Percentiles rank a stretch among this genome's conserved stretches.
phyloP scores from a whole-genome alignment of 257 asterid species.

The Solanum tarijense region DNA sequence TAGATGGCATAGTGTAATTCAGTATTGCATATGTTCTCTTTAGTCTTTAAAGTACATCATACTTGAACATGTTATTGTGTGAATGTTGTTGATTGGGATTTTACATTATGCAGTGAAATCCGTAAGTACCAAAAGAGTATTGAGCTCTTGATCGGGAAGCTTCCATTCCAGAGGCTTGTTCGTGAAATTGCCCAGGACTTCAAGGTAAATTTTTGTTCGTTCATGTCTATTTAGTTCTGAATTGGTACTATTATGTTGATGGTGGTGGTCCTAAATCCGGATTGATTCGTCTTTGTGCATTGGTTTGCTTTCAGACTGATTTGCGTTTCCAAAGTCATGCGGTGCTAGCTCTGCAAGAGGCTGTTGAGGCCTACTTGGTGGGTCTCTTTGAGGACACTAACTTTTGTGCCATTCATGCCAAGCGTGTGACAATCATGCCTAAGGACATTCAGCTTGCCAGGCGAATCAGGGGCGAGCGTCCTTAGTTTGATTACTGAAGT shows the following conservation, averaged over 20 bases:
- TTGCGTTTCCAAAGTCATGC: slow-evolving; percentile 72
- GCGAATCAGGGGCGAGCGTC: slow-evolving; percentile 68
- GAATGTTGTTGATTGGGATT: background rate
- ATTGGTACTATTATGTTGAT: background rate
- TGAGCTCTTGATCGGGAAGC: slow-evolving; percentile 63
- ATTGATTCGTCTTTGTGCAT: background rate
- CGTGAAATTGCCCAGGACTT: slow-evolving; percentile 69
- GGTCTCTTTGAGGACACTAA: slow-evolving; percentile 67
- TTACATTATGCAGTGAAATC: slow-evolving; percentile 29
- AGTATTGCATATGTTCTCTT: background rate
- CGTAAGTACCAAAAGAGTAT: slow-evolving; percentile 71
- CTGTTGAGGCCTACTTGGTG: slow-evolving; percentile 67
- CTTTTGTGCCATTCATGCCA: slow-evolving; percentile 61
- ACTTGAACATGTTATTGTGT: background rate
- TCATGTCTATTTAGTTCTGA: background rate
- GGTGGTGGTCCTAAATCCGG: background rate
- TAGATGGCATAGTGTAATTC: background rate
- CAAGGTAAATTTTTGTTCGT: slow-evolving; percentile 18
- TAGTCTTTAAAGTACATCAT: background rate
- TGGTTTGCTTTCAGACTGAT: slow-evolving; percentile 40
- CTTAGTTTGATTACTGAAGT: slow-evolving; percentile 23
- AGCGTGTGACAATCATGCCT: slow-evolving; percentile 63
- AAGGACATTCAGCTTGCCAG: slow-evolving; percentile 60
- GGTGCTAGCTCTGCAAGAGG: slow-evolving; percentile 62
- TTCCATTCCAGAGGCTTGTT: slow-evolving; percentile 70